Evolutionary conservation across 2,329 filamentous ascomycete species (phyloP).

Genomic region (Colletotrichum australisinense): DNA sequence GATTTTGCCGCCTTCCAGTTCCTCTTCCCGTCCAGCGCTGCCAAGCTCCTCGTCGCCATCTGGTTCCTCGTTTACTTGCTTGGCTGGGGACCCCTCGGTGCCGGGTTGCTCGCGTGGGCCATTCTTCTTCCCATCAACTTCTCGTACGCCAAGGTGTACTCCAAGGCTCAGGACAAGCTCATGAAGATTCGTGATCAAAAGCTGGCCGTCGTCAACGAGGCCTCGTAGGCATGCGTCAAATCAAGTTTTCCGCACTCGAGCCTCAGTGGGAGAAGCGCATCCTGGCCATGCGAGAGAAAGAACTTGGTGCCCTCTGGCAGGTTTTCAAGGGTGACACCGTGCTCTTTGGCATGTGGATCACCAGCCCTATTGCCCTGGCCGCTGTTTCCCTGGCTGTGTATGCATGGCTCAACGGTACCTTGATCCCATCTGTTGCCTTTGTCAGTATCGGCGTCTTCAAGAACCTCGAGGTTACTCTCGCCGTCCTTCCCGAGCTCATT

Average conservation of each 20-base stretch:
- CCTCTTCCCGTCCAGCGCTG: constrained; percentile 70
- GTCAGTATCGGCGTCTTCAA: constrained; percentile 81
- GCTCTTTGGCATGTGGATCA: constrained; percentile 76
- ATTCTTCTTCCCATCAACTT: constrained; percentile 77
- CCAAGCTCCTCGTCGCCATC: constrained; percentile 75
- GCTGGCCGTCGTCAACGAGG: constrained; percentile 80
- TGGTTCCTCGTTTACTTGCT: constrained; percentile 75
- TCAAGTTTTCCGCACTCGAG: constrained; percentile 86
- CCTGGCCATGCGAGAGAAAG: constrained; percentile 68
- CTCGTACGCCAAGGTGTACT: constrained; percentile 72
- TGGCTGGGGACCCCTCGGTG: constrained; percentile 75
- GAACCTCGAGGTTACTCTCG: constrained; percentile 77
- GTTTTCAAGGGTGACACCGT: constrained; percentile 73
- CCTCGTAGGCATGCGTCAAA: constrained; percentile 84
- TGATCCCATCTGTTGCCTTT: constrained; percentile 81
- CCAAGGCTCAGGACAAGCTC: constrained; percentile 72
- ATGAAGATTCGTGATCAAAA: constrained; percentile 84
- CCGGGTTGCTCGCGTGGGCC: constrained; percentile 73
- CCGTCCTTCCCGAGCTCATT: constrained; percentile 78
- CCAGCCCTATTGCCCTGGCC: constrained; percentile 79
- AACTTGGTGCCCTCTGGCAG: constrained; percentile 74
- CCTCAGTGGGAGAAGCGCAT: constrained; percentile 80
- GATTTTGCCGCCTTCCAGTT: constrained; percentile 77
- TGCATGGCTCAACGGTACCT: constrained; percentile 68
- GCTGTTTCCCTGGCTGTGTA: constrained; percentile 78